phyloP scores from a whole-genome alignment of 164 flowering plant species.

The Cinnamomum chago region DNA sequence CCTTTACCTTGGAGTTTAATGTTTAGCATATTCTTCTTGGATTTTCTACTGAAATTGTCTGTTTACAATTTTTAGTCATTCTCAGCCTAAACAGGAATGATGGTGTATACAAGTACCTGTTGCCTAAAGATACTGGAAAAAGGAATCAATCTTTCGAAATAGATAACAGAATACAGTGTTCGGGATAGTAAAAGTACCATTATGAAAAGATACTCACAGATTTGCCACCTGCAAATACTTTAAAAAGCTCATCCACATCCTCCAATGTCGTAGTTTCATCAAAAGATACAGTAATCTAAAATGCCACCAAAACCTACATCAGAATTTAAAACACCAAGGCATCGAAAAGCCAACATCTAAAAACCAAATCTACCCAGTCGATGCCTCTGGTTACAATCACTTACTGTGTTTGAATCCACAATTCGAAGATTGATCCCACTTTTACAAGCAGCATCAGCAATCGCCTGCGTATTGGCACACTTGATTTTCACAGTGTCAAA shows the following conservation, averaged over 20 bases:
- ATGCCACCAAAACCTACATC: constrained; percentile 7
- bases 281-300: constrained; percentile 84
- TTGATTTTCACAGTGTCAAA: constrained; percentile 96
- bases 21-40: no score
- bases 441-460: constrained; percentile 76
- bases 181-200: not conserved
- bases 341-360: not conserved
- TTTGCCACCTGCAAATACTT: constrained; percentile 75
- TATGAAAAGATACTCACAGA: constrained; percentile 52
- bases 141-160: not conserved
- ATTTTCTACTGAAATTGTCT: no score
- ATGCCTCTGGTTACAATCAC: constrained; percentile 12
- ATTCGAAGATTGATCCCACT: constrained; percentile 70
- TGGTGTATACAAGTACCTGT: no score
- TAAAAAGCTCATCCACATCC: constrained; percentile 83
- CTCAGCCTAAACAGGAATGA: no score
- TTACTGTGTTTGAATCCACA: constrained; percentile 74
- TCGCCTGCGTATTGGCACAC: constrained; percentile 64
- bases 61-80: no score
- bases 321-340: constrained; percentile 2
- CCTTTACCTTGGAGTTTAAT: no score
- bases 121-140: not conserved
- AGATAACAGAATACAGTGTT: no score
- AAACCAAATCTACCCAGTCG: constrained; percentile 3
- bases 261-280: constrained; percentile 94